A percentile compares a stretch with the other conserved stretches of the same genome.
These are phyloP conservation scores for Coriolopsis trogii DNA, from an alignment of 1,284 basidiomycete genomes.

Conservation along the genomic window DNA sequence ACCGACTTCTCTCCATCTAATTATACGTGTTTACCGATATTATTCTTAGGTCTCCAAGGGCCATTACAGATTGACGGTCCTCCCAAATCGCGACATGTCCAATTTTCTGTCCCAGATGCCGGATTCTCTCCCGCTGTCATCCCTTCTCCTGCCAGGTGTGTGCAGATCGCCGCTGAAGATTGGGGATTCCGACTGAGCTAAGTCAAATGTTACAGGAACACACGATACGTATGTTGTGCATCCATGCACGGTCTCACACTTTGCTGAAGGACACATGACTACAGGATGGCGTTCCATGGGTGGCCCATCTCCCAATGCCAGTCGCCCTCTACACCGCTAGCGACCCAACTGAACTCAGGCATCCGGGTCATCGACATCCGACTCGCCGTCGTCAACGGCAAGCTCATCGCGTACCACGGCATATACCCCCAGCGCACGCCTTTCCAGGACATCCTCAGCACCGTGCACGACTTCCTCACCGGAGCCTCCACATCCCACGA, in stretches of 20 bases:
- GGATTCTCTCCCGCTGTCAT: slow-evolving; percentile 66
- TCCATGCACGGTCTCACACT: too few species aligned
- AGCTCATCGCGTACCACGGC: slow-evolving; percentile 81
- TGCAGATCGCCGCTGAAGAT: slow-evolving; percentile 3
- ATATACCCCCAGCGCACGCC: slow-evolving; percentile 68
- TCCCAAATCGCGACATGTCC: slow-evolving; percentile 58
- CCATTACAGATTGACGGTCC: slow-evolving; percentile 51
- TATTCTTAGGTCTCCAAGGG: slow-evolving; percentile 30
- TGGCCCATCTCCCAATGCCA: slow-evolving; percentile 84
- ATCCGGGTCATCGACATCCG: slow-evolving; percentile 84
- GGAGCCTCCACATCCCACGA: slow-evolving; percentile 60
- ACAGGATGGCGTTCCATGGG: slow-evolving; percentile 77
- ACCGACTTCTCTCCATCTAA: not conserved
- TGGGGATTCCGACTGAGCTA: not conserved
- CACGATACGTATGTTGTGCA: slow-evolving; percentile 64
- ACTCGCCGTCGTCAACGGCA: slow-evolving; percentile 64
- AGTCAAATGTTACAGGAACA: slow-evolving; percentile 47
- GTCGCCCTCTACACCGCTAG: slow-evolving; percentile 52
- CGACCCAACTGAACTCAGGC: slow-evolving; percentile 62
- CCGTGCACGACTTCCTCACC: slow-evolving; percentile 67
- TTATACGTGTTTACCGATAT: slow-evolving; percentile 16
- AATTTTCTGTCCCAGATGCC: slow-evolving; percentile 70
- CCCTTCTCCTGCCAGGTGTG: slow-evolving; percentile 73
- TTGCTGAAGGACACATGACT: too few species aligned
- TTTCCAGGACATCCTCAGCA: slow-evolving; percentile 65